Base-by-base conservation (phyloP, 129 eudicot genomes). In the Kitagawia praeruptora region DNA sequence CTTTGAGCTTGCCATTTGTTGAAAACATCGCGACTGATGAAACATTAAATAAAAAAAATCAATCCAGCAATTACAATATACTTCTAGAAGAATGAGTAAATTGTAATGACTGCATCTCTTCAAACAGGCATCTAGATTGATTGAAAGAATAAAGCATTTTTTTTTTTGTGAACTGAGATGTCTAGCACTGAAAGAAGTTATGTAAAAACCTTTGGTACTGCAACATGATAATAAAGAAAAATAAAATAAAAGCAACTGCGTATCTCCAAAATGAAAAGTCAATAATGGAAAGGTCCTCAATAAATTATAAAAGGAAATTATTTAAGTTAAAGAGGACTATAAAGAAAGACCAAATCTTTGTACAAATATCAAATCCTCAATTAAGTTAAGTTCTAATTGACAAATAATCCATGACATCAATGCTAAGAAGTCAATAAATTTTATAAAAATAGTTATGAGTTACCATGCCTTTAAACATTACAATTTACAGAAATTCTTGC, bases 1-100 rank as follows among this genome's bases (percentile, higher is more conserved):
- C 90, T 86, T 83, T 94, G 98, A 83, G 98, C 98, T 94, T 94
- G 96, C 92, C 93, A 88, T 83, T 94, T 94, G 91, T 94, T 94
- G 82, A 91, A 94, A 83, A 94, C 89, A 79, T 94, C 98, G 38
- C 98, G 98, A 80, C 98, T 94, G 83, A 41, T 41, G 75, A 87
- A 80, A 83, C 72, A 83, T 71, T 31, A 85, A 76, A 51, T 64
- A 77, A 41, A 40, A 27, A 27, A 42, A n/a, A 46, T 28, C 54
- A 40, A 15, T 45, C 11, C 15, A 21, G 3, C 61, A 25, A 18
- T 45, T 19, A 40, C 49, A 71, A 4, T 1, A n/a, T 74, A 41
- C 48, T 74, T 42, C 21, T n/a, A 44, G 8, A 42, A 0, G 56
- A 41, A 44, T 44, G 23, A 74, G 21, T 74, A 12, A 21, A 11